Percentiles rank a stretch among this genome's conserved stretches.
These are phyloP conservation scores for Xylariales sp. DNA, from an alignment of 2,329 filamentous ascomycete genomes.

Conservation along the genomic window DNA sequence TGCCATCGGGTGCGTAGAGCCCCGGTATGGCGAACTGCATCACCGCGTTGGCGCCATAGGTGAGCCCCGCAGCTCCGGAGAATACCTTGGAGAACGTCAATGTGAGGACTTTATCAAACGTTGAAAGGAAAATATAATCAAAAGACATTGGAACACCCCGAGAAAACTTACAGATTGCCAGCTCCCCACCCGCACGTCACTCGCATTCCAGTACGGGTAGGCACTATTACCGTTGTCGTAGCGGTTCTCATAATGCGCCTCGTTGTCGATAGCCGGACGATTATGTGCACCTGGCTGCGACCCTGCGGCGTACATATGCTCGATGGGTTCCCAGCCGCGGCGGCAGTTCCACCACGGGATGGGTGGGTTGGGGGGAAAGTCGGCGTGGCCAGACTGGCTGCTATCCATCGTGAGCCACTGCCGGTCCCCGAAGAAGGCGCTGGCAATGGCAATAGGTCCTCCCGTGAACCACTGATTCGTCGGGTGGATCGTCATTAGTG, in stretches of 20 bases:
- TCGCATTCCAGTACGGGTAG: slow-evolving; percentile 13
- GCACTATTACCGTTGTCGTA: slow-evolving; percentile 12
- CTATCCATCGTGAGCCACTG: slow-evolving; percentile 15
- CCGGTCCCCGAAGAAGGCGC: slow-evolving; percentile 11
- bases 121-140: background rate
- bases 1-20: slow-evolving; percentile 9
- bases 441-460: slow-evolving; percentile 13
- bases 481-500: slow-evolving; percentile 15
- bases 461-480: slow-evolving; percentile 17
- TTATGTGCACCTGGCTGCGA: slow-evolving; percentile 8
- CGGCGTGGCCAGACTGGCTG: slow-evolving; percentile 15
- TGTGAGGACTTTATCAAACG: background rate
- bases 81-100: slow-evolving; percentile 9
- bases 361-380: slow-evolving; percentile 15
- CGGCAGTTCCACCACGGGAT: slow-evolving; percentile 13
- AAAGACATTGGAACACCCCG: background rate
- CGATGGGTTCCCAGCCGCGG: slow-evolving; percentile 13
- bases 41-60: slow-evolving; percentile 14
- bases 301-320: slow-evolving; percentile 13
- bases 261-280: slow-evolving; percentile 14
- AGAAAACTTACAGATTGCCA: slow-evolving; percentile 13
- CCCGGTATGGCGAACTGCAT: slow-evolving; percentile 14
- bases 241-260: slow-evolving; percentile 15
- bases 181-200: slow-evolving; percentile 12
- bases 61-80: slow-evolving; percentile 13